Conservation (phyloP, 2,329 filamentous ascomycete species). For the Lojkania enalia region DNA sequence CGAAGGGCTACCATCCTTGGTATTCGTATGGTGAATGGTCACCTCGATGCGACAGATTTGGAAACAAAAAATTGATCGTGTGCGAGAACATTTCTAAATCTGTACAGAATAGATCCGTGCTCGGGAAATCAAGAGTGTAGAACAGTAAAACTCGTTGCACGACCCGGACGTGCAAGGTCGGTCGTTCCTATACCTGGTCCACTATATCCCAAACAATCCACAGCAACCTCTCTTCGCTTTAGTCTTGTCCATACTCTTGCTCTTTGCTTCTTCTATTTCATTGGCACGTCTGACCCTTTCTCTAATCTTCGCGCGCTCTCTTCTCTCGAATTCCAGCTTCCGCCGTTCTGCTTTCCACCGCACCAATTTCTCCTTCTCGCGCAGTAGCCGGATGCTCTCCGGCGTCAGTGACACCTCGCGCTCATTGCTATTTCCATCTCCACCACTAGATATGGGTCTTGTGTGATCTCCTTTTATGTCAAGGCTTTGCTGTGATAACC, state of each 20-base stretch:
- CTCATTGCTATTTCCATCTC: not conserved
- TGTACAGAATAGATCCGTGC: too few relatives aligned
- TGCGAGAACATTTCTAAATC: too few relatives aligned
- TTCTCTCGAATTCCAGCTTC: slow-evolving; percentile 30
- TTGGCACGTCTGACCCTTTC: slow-evolving; percentile 34
- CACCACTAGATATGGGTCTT: not conserved
- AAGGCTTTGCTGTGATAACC: slow-evolving; percentile 1
- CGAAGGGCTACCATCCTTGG: too few relatives aligned
- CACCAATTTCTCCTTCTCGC: slow-evolving; percentile 16
- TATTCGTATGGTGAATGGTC: too few relatives aligned
- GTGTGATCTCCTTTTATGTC: not conserved
- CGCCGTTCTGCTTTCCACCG: slow-evolving; percentile 20
- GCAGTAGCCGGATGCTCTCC: slow-evolving; percentile 10
- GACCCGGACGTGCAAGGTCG: too few relatives aligned
- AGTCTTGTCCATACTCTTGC: slow-evolving; percentile 24
- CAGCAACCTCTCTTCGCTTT: slow-evolving; percentile 15
- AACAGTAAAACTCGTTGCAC: too few relatives aligned
- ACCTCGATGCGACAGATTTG: too few relatives aligned
- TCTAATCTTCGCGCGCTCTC: slow-evolving; percentile 22
- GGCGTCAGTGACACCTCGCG: not conserved
- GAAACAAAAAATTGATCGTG: too few relatives aligned
- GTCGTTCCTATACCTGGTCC: too few relatives aligned
- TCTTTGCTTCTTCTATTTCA: slow-evolving; percentile 30
- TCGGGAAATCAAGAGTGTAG: too few relatives aligned
- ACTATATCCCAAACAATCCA: slow-evolving; percentile 5